A percentile compares a stretch with the other conserved stretches of the same genome.
Conservation (phyloP, 805 yeast species). For the Saccharomycopsis selenospora region DNA sequence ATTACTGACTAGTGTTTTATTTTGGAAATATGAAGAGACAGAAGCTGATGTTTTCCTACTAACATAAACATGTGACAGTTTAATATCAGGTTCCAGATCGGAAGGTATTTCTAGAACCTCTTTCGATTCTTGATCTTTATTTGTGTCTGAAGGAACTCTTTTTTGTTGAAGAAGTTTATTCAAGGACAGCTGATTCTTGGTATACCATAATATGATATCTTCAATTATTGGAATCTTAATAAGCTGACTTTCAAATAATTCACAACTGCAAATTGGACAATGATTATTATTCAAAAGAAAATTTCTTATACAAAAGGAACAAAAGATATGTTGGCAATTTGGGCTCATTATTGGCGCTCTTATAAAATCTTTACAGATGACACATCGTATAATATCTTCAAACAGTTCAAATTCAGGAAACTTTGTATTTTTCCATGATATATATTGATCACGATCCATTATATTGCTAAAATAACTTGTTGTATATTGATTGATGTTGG, state of each 20-base stretch:
- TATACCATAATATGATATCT: slow-evolving; percentile 10
- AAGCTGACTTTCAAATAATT: slow-evolving; percentile 12
- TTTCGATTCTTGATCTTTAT: background rate
- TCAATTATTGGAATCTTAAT: slow-evolving; percentile 12
- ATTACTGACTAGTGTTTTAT: background rate
- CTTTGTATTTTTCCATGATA: slow-evolving; percentile 3
- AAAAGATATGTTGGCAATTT: slow-evolving; percentile 12
- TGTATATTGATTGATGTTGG: too few species aligned
- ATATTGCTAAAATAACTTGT: too few species aligned
- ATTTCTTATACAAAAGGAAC: slow-evolving; percentile 17
- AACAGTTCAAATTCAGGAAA: slow-evolving; percentile 4
- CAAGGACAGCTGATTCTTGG: background rate
- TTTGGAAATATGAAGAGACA: background rate
- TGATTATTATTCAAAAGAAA: slow-evolving; percentile 1
- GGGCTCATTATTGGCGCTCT: slow-evolving; percentile 11
- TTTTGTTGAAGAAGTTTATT: background rate
- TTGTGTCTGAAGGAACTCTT: background rate
- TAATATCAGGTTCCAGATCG: background rate
- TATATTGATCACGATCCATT: background rate
- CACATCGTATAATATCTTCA: slow-evolving; percentile 6
- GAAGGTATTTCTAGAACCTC: slow-evolving; percentile 2
- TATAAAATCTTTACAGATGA: slow-evolving; percentile 13
- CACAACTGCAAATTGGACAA: slow-evolving; percentile 15
- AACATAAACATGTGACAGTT: background rate
- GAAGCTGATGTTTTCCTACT: background rate